phyloP scores from a whole-genome alignment of 2,329 filamentous ascomycete species.

The Verruconis gallopava region DNA sequence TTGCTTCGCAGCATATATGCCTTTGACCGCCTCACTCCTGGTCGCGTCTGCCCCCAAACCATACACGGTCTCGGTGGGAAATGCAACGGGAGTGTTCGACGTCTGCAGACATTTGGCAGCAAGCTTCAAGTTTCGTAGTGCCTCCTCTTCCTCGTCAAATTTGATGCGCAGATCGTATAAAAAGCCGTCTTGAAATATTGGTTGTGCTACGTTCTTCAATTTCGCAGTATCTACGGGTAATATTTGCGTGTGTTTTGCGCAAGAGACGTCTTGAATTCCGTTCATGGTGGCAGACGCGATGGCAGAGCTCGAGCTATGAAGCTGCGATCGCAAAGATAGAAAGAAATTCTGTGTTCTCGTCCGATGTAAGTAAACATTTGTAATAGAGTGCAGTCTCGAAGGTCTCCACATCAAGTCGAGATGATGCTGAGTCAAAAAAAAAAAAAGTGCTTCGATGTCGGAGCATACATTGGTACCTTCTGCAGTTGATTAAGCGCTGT shows the following conservation, averaged over 20 bases:
- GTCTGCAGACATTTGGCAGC: conserved; percentile 3
- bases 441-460: neutral
- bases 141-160: neutral
- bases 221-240: conserved; percentile 3
- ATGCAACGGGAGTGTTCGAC: conserved; percentile 58
- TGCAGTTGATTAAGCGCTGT: too few species aligned
- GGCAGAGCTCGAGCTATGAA: neutral
- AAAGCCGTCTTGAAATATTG: neutral
- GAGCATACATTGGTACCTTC: too few species aligned
- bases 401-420: neutral
- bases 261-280: neutral
- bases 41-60: conserved; percentile 94
- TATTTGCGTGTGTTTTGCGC: neutral
- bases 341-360: neutral
- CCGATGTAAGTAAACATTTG: neutral
- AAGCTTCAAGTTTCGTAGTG: neutral
- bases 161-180: conserved; percentile 2
- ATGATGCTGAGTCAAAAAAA: neutral
- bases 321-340: neutral
- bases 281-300: neutral
- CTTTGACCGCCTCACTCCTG: conserved; percentile 64
- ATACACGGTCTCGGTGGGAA: conserved; percentile 96
- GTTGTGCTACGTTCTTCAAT: neutral
- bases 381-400: neutral
- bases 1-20: conserved; percentile 88